phyloP scores from a whole-genome alignment of 495 filamentous ascomycete species.

The Penicillium flavigenum region DNA sequence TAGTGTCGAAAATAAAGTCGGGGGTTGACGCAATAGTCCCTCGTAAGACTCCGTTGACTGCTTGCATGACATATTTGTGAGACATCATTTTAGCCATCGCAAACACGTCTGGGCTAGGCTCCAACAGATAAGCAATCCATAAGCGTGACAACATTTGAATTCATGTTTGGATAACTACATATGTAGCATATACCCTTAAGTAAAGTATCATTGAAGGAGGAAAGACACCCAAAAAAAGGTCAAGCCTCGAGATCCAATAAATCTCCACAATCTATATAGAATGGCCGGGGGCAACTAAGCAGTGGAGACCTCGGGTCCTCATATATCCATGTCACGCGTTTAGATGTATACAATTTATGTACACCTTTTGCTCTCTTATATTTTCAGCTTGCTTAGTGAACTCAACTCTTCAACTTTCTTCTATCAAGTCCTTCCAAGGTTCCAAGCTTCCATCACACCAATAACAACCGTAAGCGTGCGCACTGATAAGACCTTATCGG shows the following conservation, averaged over 20 bases:
- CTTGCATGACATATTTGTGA: neutral
- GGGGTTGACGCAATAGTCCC: neutral
- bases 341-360: neutral
- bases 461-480: neutral
- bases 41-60: neutral
- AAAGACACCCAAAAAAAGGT: neutral
- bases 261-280: neutral
- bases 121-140: neutral
- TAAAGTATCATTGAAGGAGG: neutral
- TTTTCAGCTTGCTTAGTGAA: neutral
- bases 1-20: neutral
- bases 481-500: slow-evolving; percentile 31
- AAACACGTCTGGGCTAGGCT: slow-evolving; percentile 1
- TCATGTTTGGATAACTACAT: neutral
- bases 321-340: neutral
- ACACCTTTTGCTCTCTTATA: neutral
- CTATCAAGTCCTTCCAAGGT: neutral
- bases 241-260: neutral
- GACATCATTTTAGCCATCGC: neutral
- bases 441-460: neutral
- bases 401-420: neutral
- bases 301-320: neutral
- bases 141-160: neutral
- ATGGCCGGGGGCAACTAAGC: neutral
- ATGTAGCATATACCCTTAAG: neutral